phyloP scores from a whole-genome alignment of 2,329 filamentous ascomycete genomes.

The Pezicula rhizophila region DNA sequence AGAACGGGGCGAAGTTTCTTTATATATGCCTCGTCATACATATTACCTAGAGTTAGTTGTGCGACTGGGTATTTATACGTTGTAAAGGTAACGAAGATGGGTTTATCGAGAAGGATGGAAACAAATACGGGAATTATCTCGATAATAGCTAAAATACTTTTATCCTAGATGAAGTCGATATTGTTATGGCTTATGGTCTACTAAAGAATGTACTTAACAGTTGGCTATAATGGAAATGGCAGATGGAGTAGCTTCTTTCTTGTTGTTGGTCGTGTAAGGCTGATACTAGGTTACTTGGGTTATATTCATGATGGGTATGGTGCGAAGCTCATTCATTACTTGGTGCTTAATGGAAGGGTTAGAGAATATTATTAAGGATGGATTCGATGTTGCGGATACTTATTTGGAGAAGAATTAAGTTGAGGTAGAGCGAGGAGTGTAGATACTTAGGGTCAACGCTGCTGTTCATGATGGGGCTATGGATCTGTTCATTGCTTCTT shows the following conservation, averaged over 20 bases:
- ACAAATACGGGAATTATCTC: conserved; percentile 4
- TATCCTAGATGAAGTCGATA: too few relatives aligned
- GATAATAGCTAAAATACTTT: too few relatives aligned
- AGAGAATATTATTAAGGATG: background rate
- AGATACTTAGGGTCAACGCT: conserved; percentile 55
- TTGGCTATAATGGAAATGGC: conserved; percentile 19
- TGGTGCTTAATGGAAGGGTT: conserved; percentile 34
- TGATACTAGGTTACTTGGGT: conserved; percentile 49
- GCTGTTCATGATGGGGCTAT: conserved; percentile 33
- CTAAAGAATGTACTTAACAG: conserved; percentile 28
- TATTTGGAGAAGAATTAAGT: conserved; percentile 17
- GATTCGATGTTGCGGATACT: conserved; percentile 12
- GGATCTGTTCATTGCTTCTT: conserved; percentile 39
- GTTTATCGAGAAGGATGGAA: conserved; percentile 10
- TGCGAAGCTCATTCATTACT: conserved; percentile 42
- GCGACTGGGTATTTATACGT: conserved; percentile 22
- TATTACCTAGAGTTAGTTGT: conserved; percentile 17
- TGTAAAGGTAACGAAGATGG: conserved; percentile 17
- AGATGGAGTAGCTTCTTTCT: conserved; percentile 42
- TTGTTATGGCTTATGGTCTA: conserved; percentile 35
- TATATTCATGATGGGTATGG: conserved; percentile 58
- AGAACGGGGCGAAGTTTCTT: conserved; percentile 18
- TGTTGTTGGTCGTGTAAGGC: conserved; percentile 37
- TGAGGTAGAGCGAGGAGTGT: conserved; percentile 29
- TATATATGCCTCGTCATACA: conserved; percentile 20